A percentile compares a stretch with the other conserved stretches of the same genome.
phyloP scores from a whole-genome alignment of 2,329 filamentous ascomycete genomes.

The Leptosphaerulina australis region DNA sequence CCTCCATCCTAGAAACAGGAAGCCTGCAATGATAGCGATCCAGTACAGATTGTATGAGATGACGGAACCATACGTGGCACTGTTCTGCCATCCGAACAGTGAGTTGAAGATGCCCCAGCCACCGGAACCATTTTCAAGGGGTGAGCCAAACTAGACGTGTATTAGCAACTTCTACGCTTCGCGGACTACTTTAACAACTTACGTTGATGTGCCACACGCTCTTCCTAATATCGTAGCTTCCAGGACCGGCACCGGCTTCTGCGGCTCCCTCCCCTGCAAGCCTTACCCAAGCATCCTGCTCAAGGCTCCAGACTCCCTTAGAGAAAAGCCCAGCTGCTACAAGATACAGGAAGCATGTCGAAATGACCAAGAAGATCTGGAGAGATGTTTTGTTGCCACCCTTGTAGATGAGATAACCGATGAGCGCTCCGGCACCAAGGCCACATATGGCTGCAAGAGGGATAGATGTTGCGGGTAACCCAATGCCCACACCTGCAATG shows the following conservation, averaged over 20 bases:
- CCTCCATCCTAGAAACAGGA: slow-evolving; percentile 69
- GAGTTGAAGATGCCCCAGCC: slow-evolving; percentile 90
- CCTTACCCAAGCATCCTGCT: slow-evolving; percentile 71
- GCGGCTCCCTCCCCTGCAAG: slow-evolving; percentile 66
- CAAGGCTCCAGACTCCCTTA: slow-evolving; percentile 74
- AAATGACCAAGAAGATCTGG: slow-evolving; percentile 80
- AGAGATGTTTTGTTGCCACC: slow-evolving; percentile 69
- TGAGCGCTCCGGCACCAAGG: slow-evolving; percentile 66
- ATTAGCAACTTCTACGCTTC: slow-evolving; percentile 5
- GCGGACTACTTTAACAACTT: slow-evolving; percentile 42
- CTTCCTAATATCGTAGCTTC: slow-evolving; percentile 78
- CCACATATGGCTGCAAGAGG: slow-evolving; percentile 78
- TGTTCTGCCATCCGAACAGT: slow-evolving; percentile 86
- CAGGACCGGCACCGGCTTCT: slow-evolving; percentile 69
- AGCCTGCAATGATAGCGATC: slow-evolving; percentile 71
- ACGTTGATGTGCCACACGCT: slow-evolving; percentile 85
- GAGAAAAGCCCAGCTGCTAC: slow-evolving; percentile 84
- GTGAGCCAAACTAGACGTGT: slow-evolving; percentile 72
- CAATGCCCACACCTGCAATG: slow-evolving; percentile 81
- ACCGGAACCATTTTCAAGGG: slow-evolving; percentile 71
- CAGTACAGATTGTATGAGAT: slow-evolving; percentile 90
- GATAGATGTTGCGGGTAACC: slow-evolving; percentile 74
- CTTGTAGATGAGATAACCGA: slow-evolving; percentile 79
- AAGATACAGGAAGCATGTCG: slow-evolving; percentile 83
- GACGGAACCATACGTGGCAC: slow-evolving; percentile 84